These are phyloP conservation scores for Colletotrichum abscissum DNA, from an alignment of 2,329 filamentous ascomycete genomes.

Conservation along the genomic window DNA sequence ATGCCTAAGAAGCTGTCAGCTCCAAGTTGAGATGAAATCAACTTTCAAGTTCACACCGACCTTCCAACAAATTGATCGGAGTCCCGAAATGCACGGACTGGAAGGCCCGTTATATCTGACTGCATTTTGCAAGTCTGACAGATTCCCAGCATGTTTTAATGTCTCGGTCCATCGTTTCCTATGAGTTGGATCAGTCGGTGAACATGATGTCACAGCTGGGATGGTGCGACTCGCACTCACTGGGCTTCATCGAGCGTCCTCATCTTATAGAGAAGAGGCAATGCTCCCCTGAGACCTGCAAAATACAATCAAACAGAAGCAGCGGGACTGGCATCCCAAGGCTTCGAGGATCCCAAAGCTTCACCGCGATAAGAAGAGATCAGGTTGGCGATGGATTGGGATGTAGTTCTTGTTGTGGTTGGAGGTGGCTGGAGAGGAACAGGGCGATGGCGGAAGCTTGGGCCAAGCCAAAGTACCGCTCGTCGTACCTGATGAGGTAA, in stretches of 20 bases:
- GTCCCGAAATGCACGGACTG: slow-evolving; percentile 76
- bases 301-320: slow-evolving; percentile 7
- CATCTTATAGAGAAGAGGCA: slow-evolving; percentile 19
- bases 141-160: slow-evolving; percentile 65
- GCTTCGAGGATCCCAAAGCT: slow-evolving; percentile 5
- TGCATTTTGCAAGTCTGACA: slow-evolving; percentile 73
- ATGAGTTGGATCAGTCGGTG: slow-evolving; percentile 16
- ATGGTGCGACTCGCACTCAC: slow-evolving; percentile 24
- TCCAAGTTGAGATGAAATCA: slow-evolving; percentile 14
- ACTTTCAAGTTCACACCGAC: slow-evolving; percentile 51
- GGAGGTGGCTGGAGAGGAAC: slow-evolving; percentile 31
- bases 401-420: slow-evolving; percentile 22
- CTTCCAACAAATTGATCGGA: slow-evolving; percentile 95
- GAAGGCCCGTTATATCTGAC: slow-evolving; percentile 68
- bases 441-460: slow-evolving; percentile 24
- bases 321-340: slow-evolving; percentile 17
- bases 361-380: background rate
- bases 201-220: slow-evolving; percentile 36
- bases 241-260: slow-evolving; percentile 31
- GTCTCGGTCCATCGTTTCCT: slow-evolving; percentile 78
- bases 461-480: slow-evolving; percentile 23
- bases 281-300: background rate
- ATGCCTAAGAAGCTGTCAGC: slow-evolving; percentile 65
- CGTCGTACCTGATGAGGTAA: slow-evolving; percentile 23
- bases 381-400: background rate